phyloP scores from a whole-genome alignment of 768 basidiomycete genomes.

The Serendipita sp. region DNA sequence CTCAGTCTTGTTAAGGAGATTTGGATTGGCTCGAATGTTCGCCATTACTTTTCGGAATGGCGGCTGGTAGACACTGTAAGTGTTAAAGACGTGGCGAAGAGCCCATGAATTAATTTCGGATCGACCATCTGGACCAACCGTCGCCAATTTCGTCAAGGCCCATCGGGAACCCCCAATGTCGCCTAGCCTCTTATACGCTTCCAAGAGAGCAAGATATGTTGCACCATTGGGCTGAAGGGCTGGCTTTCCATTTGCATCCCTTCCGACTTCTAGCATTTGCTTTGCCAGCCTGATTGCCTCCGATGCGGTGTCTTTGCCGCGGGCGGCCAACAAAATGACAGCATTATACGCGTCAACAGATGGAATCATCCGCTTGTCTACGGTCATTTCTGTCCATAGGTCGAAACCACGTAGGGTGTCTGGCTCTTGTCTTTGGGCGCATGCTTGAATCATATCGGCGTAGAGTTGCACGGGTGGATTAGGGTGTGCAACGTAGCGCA shows the following conservation, averaged over 20 bases:
- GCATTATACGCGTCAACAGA: slow-evolving; percentile 62
- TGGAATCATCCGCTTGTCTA: slow-evolving; percentile 47
- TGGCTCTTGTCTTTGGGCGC: slow-evolving; percentile 36
- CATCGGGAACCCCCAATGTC: slow-evolving; percentile 73
- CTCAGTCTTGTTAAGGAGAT: background rate
- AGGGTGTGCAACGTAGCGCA: slow-evolving; percentile 90
- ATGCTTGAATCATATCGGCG: slow-evolving; percentile 75
- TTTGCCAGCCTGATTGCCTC: slow-evolving; percentile 75
- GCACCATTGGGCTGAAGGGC: slow-evolving; percentile 32
- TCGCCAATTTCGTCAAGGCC: slow-evolving; percentile 78
- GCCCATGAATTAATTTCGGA: slow-evolving; percentile 40
- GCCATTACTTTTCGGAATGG: slow-evolving; percentile 44
- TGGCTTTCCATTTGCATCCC: slow-evolving; percentile 44
- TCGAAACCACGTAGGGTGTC: slow-evolving; percentile 89
- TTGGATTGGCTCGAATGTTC: slow-evolving; percentile 9
- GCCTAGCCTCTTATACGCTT: slow-evolving; percentile 75
- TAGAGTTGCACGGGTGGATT: slow-evolving; percentile 58
- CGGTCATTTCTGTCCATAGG: slow-evolving; percentile 83
- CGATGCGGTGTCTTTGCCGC: slow-evolving; percentile 47
- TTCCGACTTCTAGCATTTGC: slow-evolving; percentile 70
- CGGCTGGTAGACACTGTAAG: slow-evolving; percentile 67
- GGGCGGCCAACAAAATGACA: slow-evolving; percentile 64
- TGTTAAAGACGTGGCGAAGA: slow-evolving; percentile 74
- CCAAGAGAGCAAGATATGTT: slow-evolving; percentile 73
- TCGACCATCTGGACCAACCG: slow-evolving; percentile 16